phyloP scores from a whole-genome alignment of 176 grass and related monocot species.

The Elymus sibiricus region DNA sequence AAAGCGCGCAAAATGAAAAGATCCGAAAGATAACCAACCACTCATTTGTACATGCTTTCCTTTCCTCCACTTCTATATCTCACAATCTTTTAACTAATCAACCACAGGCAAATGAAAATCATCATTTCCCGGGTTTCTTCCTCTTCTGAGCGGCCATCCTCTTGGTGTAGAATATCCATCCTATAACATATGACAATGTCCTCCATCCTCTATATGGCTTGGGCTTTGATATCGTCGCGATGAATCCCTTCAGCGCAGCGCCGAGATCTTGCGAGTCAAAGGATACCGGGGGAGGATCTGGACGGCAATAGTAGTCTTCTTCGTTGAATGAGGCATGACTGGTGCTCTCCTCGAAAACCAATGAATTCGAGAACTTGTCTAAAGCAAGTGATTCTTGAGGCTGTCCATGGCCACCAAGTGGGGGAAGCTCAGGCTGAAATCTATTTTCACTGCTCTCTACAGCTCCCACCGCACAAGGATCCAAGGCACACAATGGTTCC shows the following conservation, averaged over 20 bases:
- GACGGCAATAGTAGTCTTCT: conserved; percentile 22
- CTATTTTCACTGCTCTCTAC: conserved; percentile 21
- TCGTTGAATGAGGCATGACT: conserved; percentile 33
- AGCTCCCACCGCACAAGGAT: conserved; percentile 23
- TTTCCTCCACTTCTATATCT: conserved; percentile 11
- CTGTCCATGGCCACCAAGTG: conserved; percentile 12
- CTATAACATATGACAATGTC: conserved; percentile 64
- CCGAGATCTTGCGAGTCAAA: conserved; percentile 65
- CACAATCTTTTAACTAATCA: conserved; percentile 8
- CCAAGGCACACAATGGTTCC: conserved; percentile 2
- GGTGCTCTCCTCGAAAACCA: conserved; percentile 49
- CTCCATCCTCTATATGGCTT: conserved; percentile 76
- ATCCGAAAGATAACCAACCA: background rate
- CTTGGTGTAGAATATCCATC: conserved; percentile 80
- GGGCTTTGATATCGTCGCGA: conserved; percentile 44
- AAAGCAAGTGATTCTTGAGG: conserved; percentile 15
- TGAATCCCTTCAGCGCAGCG: conserved; percentile 53
- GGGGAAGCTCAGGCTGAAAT: conserved; percentile 28
- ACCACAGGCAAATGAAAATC: conserved; percentile 9
- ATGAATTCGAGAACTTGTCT: conserved; percentile 52
- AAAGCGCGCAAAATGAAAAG: background rate
- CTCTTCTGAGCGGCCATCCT: conserved; percentile 57
- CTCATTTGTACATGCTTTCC: conserved; percentile 28
- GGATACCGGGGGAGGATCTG: conserved; percentile 40
- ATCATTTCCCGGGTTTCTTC: conserved; percentile 46